phyloP scores from a whole-genome alignment of 768 basidiomycete genomes.

The Russula compacta region DNA sequence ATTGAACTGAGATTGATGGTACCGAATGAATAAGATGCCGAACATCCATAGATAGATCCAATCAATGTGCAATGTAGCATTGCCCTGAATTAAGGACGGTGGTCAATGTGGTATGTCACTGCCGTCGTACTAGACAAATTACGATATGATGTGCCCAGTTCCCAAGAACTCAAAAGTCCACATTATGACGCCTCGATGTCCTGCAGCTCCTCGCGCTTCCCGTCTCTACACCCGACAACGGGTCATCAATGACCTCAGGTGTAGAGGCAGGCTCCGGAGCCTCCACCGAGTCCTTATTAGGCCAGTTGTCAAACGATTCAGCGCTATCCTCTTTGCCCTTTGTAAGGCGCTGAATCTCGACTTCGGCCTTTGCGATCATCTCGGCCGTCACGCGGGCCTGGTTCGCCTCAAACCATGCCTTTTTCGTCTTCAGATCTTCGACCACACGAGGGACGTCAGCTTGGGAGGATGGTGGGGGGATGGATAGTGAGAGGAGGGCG shows the following conservation, averaged over 20 bases:
- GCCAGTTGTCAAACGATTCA: slow-evolving; percentile 26
- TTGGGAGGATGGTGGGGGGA: slow-evolving; percentile 74
- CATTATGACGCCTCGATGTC: slow-evolving; percentile 25
- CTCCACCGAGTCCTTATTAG: slow-evolving; percentile 35
- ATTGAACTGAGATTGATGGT: slow-evolving; percentile 2
- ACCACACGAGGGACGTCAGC: slow-evolving; percentile 76
- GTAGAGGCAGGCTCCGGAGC: slow-evolving; percentile 39
- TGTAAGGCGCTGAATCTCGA: slow-evolving; percentile 58
- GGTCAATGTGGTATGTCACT: not conserved
- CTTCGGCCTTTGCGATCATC: slow-evolving; percentile 73
- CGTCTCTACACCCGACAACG: slow-evolving; percentile 32
- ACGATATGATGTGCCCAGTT: slow-evolving; percentile 1
- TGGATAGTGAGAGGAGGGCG: slow-evolving; percentile 80
- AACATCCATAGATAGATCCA: not conserved
- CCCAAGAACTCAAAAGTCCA: not conserved
- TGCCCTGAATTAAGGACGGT: not conserved
- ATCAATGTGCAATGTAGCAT: not conserved
- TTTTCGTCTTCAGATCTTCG: slow-evolving; percentile 88
- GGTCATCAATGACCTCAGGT: slow-evolving; percentile 30
- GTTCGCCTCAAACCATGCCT: slow-evolving; percentile 91
- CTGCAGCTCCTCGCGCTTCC: slow-evolving; percentile 35
- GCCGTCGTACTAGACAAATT: not conserved
- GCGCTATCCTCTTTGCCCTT: slow-evolving; percentile 32
- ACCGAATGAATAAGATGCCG: not conserved
- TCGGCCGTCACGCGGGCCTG: slow-evolving; percentile 72